A percentile compares a stretch with the other conserved stretches of the same genome.
Evolutionary conservation across 441 rosid genomes (phyloP).

Genomic region (Isatis lusitanica): DNA sequence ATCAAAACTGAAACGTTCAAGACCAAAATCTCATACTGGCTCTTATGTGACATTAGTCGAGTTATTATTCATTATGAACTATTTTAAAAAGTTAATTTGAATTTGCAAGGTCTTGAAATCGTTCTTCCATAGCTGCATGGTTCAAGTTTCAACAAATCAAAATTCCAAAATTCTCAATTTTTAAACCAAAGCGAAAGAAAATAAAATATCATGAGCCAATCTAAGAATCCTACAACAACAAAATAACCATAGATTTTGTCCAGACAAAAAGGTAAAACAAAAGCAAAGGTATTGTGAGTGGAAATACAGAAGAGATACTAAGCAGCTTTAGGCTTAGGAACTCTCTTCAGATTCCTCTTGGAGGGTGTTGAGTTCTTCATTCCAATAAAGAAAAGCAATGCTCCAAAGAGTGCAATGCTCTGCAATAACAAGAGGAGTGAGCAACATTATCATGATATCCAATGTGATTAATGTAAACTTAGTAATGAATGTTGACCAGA

Average conservation of each 20-base stretch:
- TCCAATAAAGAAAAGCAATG: conserved; percentile 74
- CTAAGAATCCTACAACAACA: conserved; percentile 24
- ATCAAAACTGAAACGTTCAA: no score
- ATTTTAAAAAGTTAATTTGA: background rate
- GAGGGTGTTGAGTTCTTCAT: conserved; percentile 70
- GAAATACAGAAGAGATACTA: conserved; percentile 16
- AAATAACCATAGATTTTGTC: background rate
- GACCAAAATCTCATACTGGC: background rate
- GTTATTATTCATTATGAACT: background rate
- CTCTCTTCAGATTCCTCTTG: conserved; percentile 49
- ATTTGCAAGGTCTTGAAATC: background rate
- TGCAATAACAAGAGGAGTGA: conserved; percentile 22
- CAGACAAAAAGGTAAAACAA: background rate
- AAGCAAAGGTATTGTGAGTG: conserved; percentile 7
- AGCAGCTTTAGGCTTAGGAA: conserved; percentile 53
- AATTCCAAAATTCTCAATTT: conserved; percentile 19
- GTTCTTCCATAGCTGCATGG: background rate
- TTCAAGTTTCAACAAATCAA: conserved; percentile 19
- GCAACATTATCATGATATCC: background rate
- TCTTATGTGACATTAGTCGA: background rate
- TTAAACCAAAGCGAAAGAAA: background rate
- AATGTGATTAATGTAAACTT: no score
- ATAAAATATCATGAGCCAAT: conserved; percentile 6
- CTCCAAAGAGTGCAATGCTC: conserved; percentile 76
- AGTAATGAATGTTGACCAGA: no score